These are phyloP conservation scores for Leptographium lundbergii DNA, from an alignment of 2,329 filamentous ascomycete species.

Conservation along the genomic window DNA sequence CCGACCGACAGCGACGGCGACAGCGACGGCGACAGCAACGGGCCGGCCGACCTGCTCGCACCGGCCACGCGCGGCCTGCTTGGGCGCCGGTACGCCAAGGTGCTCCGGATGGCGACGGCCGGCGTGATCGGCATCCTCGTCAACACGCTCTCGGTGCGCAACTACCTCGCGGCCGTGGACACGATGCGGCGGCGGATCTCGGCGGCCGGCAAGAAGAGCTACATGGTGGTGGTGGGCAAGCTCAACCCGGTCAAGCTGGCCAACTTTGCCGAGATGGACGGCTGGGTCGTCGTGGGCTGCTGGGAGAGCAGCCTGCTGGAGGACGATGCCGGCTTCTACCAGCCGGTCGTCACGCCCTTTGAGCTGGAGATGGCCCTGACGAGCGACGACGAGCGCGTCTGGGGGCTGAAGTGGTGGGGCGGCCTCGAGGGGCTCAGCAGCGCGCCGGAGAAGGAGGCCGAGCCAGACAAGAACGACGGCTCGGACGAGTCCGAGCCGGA, in stretches of 20 bases:
- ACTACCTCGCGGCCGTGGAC: conserved; percentile 73
- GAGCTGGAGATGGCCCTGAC: conserved; percentile 71
- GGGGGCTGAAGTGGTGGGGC: conserved; percentile 81
- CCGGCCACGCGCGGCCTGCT: conserved; percentile 43
- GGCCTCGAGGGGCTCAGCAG: conserved; percentile 58
- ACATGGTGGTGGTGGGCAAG: conserved; percentile 93
- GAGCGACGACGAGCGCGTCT: conserved; percentile 63
- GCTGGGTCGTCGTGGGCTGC: conserved; percentile 95
- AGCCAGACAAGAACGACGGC: conserved; percentile 15
- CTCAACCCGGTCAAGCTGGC: conserved; percentile 91
- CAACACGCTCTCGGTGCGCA: conserved; percentile 85
- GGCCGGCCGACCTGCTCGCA: conserved; percentile 10
- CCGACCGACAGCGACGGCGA: conserved; percentile 32
- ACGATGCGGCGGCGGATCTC: conserved; percentile 61
- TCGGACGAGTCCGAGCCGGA: conserved; percentile 54
- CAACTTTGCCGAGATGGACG: conserved; percentile 90
- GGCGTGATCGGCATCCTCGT: conserved; percentile 88
- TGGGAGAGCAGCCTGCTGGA: conserved; percentile 95
- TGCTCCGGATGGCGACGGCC: conserved; percentile 67
- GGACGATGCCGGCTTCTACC: conserved; percentile 69
- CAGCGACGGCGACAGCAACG: background rate
- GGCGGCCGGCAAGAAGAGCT: conserved; percentile 80
- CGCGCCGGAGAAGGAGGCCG: conserved; percentile 9
- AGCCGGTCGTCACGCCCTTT: conserved; percentile 87
- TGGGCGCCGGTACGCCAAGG: conserved; percentile 75